Base-by-base conservation (phyloP, 2,329 filamentous ascomycete species). In the Penicillium griseofulvum region DNA sequence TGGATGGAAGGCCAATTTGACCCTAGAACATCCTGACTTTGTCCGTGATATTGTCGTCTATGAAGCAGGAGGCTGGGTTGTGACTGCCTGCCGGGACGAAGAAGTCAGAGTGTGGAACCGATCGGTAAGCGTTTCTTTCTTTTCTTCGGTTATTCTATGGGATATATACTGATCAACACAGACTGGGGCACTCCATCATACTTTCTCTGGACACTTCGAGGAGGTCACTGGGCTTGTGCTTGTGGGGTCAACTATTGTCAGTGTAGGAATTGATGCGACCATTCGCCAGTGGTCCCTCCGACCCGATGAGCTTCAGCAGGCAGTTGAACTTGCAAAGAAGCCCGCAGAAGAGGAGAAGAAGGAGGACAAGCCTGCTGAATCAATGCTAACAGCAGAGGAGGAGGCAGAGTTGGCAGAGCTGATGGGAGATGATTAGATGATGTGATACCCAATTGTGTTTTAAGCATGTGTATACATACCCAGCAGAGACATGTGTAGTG, bases 51-150 rank as follows among this genome's bases (percentile, higher is more conserved):
- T 97, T 22, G 85, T 86, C 9, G 81, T 93, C 4, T 78, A 83
- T 56, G 79, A 82, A 38, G 85, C 85, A 1, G 87, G 88, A 4
- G 83, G 86, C 19, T 93, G 90, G 86, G 84, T 94, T 12, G 75
- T 96, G 39, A 97, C 94, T 1, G 92, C 89, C 1, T 96, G 94
- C 54, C 82, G 94, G 62, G 91, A 97, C 67, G 94, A 99, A 74
- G 86, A 96, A 65, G 81, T 99, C 55, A 89, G 95, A 65, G 83
- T 97, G 9, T 99, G 93, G 93, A 88, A 96, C 71, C 75, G 77
- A 70, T 78, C 76, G 38, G 78, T 79, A 65, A 60, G 76, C 69
- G 49, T 5, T 17, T 17, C 22, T 36, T 19, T 50, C 3, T 10
- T 33, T 16, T n/a, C n/a, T 2, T 8, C 7, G 0, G 22, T 4